Evolutionary conservation across 163 green algal species (phyloP).

Genomic region (Scenedesmus sp.): DNA sequence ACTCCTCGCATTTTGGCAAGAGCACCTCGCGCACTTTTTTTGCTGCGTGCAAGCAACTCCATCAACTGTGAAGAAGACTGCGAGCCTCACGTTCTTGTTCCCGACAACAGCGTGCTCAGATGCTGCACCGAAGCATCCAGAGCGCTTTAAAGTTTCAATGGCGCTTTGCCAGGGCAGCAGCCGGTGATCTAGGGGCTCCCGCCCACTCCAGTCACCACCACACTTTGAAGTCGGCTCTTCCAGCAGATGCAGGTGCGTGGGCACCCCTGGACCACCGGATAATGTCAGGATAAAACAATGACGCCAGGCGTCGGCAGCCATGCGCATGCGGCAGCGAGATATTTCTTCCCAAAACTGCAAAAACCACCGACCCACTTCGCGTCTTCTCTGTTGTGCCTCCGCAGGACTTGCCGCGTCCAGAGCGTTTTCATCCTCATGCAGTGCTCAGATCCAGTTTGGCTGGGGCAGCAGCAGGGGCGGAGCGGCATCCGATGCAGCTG

Average conservation of each 20-base stretch:
- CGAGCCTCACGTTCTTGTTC: neutral
- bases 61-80: neutral
- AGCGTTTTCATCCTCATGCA: neutral
- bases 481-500: neutral
- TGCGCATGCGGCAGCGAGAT: neutral
- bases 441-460: neutral
- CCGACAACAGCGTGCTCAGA: neutral
- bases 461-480: neutral
- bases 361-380: neutral
- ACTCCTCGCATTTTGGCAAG: neutral
- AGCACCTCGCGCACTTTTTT: neutral
- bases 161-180: neutral
- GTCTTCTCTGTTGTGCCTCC: neutral
- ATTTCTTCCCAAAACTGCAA: neutral
- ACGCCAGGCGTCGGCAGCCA: neutral
- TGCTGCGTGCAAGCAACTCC: neutral
- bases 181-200: neutral
- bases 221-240: neutral
- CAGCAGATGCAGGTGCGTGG: slow-evolving; percentile 1
- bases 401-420: neutral
- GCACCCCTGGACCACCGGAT: neutral
- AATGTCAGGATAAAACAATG: neutral
- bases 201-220: neutral
- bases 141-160: neutral
- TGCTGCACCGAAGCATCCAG: neutral